Conservation (phyloP, 225 moss, liverwort and hornwort genomes). For the Bryoerythrophyllum caledonicum region DNA sequence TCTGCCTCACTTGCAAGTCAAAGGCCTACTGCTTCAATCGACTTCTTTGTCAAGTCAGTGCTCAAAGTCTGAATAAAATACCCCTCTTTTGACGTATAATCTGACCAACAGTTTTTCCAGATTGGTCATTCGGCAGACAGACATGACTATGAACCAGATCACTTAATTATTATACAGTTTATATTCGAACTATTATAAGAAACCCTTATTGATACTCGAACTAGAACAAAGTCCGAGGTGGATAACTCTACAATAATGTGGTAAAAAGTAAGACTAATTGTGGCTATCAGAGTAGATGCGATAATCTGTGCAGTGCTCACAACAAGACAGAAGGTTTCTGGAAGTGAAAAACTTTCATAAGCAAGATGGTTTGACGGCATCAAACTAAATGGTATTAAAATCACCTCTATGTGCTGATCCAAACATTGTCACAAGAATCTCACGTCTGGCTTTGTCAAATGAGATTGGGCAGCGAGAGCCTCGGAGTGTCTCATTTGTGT, state of each 20-base stretch:
- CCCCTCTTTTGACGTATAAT: too few relatives aligned
- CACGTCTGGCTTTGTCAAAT: background rate
- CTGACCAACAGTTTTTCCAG: background rate
- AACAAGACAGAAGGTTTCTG: background rate
- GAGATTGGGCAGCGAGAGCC: background rate
- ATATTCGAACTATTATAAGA: too few relatives aligned
- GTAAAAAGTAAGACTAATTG: too few relatives aligned
- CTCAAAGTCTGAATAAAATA: too few relatives aligned
- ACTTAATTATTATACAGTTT: background rate
- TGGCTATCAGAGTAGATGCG: too few relatives aligned
- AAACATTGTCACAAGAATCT: background rate
- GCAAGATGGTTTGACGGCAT: background rate
- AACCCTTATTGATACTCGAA: too few relatives aligned
- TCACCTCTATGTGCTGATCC: too few relatives aligned
- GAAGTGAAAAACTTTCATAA: background rate
- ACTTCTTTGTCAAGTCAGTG: too few relatives aligned
- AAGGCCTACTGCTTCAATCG: too few relatives aligned
- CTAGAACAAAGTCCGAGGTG: too few relatives aligned
- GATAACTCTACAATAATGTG: too few relatives aligned
- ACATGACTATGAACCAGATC: background rate
- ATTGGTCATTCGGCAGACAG: background rate
- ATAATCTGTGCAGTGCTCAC: background rate
- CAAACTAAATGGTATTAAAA: background rate
- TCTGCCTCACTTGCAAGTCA: too few relatives aligned
- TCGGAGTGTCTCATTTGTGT: constrained; percentile 22